These are phyloP conservation scores for Macroventuria anomochaeta DNA, from an alignment of 2,329 filamentous ascomycete genomes.

Conservation along the genomic window DNA sequence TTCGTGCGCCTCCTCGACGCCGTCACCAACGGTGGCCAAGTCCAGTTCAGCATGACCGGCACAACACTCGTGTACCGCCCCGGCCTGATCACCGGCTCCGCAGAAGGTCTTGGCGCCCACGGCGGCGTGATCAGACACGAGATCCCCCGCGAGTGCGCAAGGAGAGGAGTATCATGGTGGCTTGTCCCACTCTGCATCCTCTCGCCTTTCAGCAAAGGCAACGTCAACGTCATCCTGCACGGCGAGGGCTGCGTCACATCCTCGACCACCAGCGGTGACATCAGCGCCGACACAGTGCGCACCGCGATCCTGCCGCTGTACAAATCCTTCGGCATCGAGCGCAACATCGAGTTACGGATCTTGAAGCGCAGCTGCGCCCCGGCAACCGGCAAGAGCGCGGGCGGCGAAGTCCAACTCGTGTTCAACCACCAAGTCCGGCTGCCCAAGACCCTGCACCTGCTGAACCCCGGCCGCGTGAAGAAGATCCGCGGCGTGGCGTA, in stretches of 20 bases:
- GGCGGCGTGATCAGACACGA: constrained; percentile 80
- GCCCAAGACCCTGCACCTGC: constrained; percentile 90
- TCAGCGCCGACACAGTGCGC: constrained; percentile 90
- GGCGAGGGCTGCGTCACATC: constrained; percentile 93
- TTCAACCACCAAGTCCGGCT: constrained; percentile 93
- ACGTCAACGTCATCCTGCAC: constrained; percentile 87
- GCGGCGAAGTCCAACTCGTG: constrained; percentile 89
- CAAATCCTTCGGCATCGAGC: constrained; percentile 86
- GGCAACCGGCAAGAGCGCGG: constrained; percentile 78
- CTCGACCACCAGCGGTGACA: constrained; percentile 81
- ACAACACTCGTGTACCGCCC: constrained; percentile 92
- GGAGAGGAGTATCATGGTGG: constrained; percentile 90
- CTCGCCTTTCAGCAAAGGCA: constrained; percentile 89
- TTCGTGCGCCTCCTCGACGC: constrained; percentile 93
- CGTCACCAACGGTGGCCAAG: constrained; percentile 91
- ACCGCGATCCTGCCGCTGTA: constrained; percentile 91
- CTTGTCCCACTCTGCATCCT: constrained; percentile 86
- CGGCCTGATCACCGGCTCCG: constrained; percentile 86
- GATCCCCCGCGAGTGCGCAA: constrained; percentile 75
- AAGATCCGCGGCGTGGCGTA: constrained; percentile 92
- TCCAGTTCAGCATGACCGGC: constrained; percentile 96
- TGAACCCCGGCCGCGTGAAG: constrained; percentile 84
- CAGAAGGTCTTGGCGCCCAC: constrained; percentile 74
- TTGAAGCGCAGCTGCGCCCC: constrained; percentile 73
- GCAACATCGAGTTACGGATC: constrained; percentile 83